Evolutionary conservation across 1,284 basidiomycete genomes (phyloP), one percentile per base, ranked within the genome.

Genomic region (Gomphus bonarii): DNA sequence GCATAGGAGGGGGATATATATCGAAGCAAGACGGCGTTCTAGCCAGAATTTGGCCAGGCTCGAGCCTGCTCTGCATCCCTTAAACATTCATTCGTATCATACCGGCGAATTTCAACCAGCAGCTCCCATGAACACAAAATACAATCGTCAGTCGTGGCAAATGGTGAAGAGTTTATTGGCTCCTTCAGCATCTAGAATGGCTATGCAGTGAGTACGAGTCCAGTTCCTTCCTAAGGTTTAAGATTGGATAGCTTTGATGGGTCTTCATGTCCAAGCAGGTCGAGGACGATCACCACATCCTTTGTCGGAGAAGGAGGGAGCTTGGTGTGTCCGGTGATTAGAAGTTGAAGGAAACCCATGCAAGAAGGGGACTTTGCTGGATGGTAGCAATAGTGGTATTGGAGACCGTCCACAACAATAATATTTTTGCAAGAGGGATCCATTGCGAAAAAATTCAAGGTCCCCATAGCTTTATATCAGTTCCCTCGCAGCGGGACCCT

Each of bases 211-310:
- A 33, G 70, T 65, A 30, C 69, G 68, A 12, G 77, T 64, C 14
- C 33, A 7, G 38, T 61, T 30, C 31, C 46, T 5, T 50, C 52
- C 49, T 66, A 68, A 1, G 50, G 36, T 12, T 54, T 52, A 16
- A 58, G 46, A 42, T 66, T 64, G 1, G 55, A 42, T 12, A 66
- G 67, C 43, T 65, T 66, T 46, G 62, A 61, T 7, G 73, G 73
- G 44, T 68, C 72, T 2, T 78, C 79, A 57, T 72, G 79, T 3
- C 79, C 79, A 36, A 80, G 69, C 47, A 75, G 69, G 59, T 81
- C 79, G 16, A 75, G 79, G 1, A 77, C 79, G 31, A 81, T 72
- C 60, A 79, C 74, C 72, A 63, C 75, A 80, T 3, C 79, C 80
- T 22, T 60, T 57, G 20, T 59, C 50, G 16, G 54, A 52, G 62